Evolutionary conservation across 371 early-diverging fungal genomes (phyloP).

Genomic region (Lichtheimia ramosa): DNA sequence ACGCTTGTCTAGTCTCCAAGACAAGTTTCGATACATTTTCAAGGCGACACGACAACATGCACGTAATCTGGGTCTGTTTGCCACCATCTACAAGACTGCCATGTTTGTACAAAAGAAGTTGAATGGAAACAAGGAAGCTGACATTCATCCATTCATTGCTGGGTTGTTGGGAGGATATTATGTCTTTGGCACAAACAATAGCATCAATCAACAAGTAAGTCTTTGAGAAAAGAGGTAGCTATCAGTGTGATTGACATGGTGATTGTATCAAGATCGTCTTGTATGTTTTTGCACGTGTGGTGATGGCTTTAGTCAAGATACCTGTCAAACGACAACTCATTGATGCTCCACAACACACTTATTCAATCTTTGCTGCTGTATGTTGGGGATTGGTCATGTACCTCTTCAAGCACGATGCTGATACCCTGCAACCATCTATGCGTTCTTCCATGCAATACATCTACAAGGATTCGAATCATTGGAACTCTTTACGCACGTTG

Average conservation of each 20-base stretch:
- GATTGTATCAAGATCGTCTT: constrained; percentile 75
- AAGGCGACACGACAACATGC: constrained; percentile 91
- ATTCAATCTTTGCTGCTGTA: constrained; percentile 91
- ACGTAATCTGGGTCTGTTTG: constrained; percentile 88
- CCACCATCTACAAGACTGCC: constrained; percentile 90
- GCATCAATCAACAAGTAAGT: constrained; percentile 91
- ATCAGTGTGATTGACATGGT: background rate
- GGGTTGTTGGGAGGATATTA: constrained; percentile 95
- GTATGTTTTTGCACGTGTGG: constrained; percentile 91
- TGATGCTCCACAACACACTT: constrained; percentile 77
- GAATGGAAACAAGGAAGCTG: constrained; percentile 73
- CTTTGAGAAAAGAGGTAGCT: background rate
- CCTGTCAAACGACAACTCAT: constrained; percentile 71
- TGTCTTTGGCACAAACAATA: constrained; percentile 93
- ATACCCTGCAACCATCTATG: constrained; percentile 89
- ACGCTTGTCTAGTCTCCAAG: constrained; percentile 47
- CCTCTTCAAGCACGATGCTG: constrained; percentile 87
- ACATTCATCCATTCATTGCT: constrained; percentile 84
- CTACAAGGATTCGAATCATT: constrained; percentile 83
- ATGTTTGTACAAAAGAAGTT: constrained; percentile 73
- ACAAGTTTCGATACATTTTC: constrained; percentile 75
- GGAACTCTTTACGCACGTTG: constrained; percentile 75
- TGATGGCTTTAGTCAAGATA: constrained; percentile 84
- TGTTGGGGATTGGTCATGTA: constrained; percentile 96
- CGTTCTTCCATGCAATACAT: constrained; percentile 94